These are phyloP conservation scores for Boletus rubropictus DNA, from an alignment of 768 basidiomycete genomes.

Conservation along the genomic window DNA sequence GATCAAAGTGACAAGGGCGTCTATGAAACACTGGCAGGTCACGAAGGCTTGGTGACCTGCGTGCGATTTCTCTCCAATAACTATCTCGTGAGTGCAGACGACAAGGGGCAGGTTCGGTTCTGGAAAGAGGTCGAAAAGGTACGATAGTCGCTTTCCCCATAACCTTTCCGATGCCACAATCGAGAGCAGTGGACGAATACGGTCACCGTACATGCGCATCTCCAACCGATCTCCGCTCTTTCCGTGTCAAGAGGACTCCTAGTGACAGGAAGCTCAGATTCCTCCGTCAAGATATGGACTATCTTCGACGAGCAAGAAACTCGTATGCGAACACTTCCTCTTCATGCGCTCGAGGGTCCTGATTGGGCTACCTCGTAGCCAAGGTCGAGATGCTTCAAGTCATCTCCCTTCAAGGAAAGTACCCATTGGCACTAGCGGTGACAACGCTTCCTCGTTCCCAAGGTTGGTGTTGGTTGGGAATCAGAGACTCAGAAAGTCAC, in stretches of 20 bases:
- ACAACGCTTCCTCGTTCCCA: conserved; percentile 58
- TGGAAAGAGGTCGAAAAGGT: conserved; percentile 47
- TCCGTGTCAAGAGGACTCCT: conserved; percentile 45
- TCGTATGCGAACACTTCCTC: conserved; percentile 21
- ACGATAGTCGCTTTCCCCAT: neutral
- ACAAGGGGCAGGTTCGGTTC: conserved; percentile 56
- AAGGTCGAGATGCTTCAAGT: conserved; percentile 46
- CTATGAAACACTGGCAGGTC: conserved; percentile 66
- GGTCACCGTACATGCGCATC: conserved; percentile 52
- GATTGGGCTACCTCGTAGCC: conserved; percentile 24
- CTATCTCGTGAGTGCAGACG: conserved; percentile 66
- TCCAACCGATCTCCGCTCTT: conserved; percentile 64
- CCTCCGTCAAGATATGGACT: conserved; percentile 70
- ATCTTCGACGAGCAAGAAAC: conserved; percentile 26
- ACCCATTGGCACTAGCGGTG: conserved; percentile 68
- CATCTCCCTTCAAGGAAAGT: conserved; percentile 60
- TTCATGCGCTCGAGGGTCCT: conserved; percentile 1
- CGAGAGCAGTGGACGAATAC: conserved; percentile 51
- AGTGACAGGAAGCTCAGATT: conserved; percentile 81
- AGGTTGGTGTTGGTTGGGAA: conserved; percentile 39
- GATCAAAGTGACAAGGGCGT: conserved; percentile 49
- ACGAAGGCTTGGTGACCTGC: conserved; percentile 68
- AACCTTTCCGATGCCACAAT: conserved; percentile 11
- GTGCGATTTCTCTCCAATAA: conserved; percentile 57
- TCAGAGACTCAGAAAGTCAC: neutral